Evolutionary conservation across 2,329 filamentous ascomycete species (phyloP).

Genomic region (Emmonsiellopsis sp.): DNA sequence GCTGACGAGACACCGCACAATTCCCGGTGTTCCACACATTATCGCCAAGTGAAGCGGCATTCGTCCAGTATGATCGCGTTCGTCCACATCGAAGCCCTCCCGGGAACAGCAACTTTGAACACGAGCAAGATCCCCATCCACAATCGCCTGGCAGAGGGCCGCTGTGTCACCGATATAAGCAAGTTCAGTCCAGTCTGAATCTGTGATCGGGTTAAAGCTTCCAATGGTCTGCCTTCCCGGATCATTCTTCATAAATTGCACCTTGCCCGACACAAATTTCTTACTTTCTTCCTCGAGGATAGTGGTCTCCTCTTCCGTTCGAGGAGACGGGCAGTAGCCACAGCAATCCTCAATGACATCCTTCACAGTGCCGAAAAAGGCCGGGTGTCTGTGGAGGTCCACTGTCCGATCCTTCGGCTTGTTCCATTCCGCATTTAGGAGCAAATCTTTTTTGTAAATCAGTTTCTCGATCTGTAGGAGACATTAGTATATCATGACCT

Average conservation of each 20-base stretch:
- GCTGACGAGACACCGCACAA: conserved; percentile 63
- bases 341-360: conserved; percentile 77
- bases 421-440: conserved; percentile 84
- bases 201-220: conserved; percentile 69
- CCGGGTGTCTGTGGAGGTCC: conserved; percentile 72
- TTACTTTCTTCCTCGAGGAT: conserved; percentile 62
- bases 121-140: conserved; percentile 60
- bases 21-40: conserved; percentile 55
- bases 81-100: conserved; percentile 60
- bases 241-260: conserved; percentile 69
- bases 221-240: conserved; percentile 67
- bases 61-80: conserved; percentile 67
- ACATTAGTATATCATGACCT: conserved; percentile 21
- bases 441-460: conserved; percentile 68
- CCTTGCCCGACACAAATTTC: conserved; percentile 63
- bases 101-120: conserved; percentile 62
- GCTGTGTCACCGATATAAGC: conserved; percentile 75
- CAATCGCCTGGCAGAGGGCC: conserved; percentile 69
- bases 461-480: conserved; percentile 63
- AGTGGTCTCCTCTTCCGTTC: conserved; percentile 62
- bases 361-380: conserved; percentile 68
- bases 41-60: conserved; percentile 70
- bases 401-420: conserved; percentile 64
- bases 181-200: conserved; percentile 81
- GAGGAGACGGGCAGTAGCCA: conserved; percentile 61